Evolutionary conservation across 139 green algal genomes (phyloP).

Genomic region (Chlorella sorokiniana): DNA sequence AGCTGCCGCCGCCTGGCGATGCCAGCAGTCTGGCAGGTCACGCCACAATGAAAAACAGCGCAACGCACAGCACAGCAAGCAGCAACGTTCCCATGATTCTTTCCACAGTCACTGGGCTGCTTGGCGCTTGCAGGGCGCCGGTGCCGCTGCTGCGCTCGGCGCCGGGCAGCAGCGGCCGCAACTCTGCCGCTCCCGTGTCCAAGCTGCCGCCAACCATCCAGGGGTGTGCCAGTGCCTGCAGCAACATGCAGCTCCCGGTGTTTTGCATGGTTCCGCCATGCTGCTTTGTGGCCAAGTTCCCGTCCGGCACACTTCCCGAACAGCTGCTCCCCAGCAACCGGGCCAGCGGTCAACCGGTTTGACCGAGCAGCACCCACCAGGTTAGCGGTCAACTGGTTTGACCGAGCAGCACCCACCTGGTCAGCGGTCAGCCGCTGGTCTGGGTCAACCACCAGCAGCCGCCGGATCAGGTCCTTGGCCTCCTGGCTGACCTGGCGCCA

Average conservation of each 20-base stretch:
- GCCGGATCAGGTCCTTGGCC: neutral
- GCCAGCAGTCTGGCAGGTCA: neutral
- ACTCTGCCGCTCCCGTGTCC: neutral
- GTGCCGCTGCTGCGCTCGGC: neutral
- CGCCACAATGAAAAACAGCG: neutral
- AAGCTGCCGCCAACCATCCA: neutral
- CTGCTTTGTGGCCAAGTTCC: no score
- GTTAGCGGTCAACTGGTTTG: neutral
- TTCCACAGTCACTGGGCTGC: no score
- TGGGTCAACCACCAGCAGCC: conserved; percentile 3
- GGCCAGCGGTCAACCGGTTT: neutral
- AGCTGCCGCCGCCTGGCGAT: neutral
- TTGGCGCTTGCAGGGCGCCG: neutral
- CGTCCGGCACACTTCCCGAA: no score
- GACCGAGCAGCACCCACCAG: neutral
- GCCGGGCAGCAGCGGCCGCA: neutral
- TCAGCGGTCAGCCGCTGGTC: neutral
- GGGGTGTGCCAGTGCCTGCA: neutral
- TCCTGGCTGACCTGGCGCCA: neutral
- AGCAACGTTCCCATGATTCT: neutral
- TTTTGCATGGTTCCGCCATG: no score
- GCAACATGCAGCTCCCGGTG: no score
- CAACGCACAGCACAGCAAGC: neutral
- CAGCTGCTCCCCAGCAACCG: no score
- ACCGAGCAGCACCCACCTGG: neutral